Base-by-base conservation (phyloP, 2,329 filamentous ascomycete genomes). In the Colletotrichum salicis region DNA sequence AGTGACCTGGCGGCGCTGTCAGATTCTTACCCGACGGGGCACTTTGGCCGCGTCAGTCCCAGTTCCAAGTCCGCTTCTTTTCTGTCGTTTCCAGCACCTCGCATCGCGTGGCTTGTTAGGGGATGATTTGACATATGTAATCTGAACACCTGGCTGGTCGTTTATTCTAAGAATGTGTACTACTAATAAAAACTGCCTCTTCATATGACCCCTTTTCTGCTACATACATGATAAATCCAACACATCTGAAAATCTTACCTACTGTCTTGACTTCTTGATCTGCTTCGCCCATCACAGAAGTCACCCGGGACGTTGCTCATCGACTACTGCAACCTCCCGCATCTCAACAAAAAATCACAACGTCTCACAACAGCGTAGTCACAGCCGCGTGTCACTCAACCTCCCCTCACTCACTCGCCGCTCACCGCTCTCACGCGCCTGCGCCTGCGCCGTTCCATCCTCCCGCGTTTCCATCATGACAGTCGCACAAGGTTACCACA, bases 401-500 rank as follows among this genome's bases (percentile, higher is more conserved):
- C 29, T 33, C 22, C 31, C 31, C 37, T 27, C 54, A 29, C 57
- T 11, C 19, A 22, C 37, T 41, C 37, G 19, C 37, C 37, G 37
- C 37, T 41, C 13, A 41, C 37, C 37, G 37, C 37, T 41, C 37
- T 41, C 37, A 41, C 37, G 35, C 35, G 35, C 35, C 35, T 37
- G 37, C 37, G 37, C 37, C 13, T 41, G 35, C 35, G 35, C 35
- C 35, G 35, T 41, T 15, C 15, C 6, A 10, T 41, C 37, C 37
- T 6, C 37, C 13, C 6, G 3, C 19, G 13, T n/a, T n/a, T 22
- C 19, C 55, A 59, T 61, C 35, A 74, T 74, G 71, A 54, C 65
- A 37, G 54, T 69, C 52, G 64, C 24, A 45, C 51, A 68, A 35
- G 71, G 64, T 2, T 54, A 66, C 55, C 72, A 72, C 56, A 64